Conservation (phyloP, 2,329 filamentous ascomycete species). For the Fusarium mexicanum region DNA sequence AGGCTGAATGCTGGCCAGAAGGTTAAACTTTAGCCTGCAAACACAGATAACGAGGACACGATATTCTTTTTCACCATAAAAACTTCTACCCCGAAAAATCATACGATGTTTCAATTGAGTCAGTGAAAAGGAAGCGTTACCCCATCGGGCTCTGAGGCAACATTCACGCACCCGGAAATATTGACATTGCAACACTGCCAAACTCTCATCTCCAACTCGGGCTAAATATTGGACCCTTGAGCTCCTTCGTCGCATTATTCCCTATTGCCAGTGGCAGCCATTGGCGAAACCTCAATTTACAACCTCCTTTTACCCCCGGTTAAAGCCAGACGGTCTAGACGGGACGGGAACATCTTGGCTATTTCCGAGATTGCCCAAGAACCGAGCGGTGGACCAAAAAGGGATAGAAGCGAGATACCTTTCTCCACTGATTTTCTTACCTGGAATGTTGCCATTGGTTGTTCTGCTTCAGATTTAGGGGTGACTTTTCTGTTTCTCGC, state of each 20-base stretch:
- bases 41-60: not conserved
- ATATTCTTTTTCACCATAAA: not conserved
- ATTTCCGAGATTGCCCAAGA: conserved; percentile 20
- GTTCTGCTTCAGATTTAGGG: conserved; percentile 10
- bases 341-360: not conserved
- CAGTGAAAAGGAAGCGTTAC: not conserved
- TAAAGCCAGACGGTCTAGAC: not conserved
- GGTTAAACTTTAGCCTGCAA: not conserved
- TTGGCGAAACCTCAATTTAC: not conserved
- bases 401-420: not conserved
- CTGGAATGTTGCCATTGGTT: conserved; percentile 2
- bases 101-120: not conserved
- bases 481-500: conserved; percentile 7
- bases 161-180: not conserved
- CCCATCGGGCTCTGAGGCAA: not conserved
- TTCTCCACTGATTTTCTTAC: conserved; percentile 1
- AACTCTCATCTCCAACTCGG: not conserved
- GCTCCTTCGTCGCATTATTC: not conserved
- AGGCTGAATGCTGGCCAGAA: not conserved
- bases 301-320: not conserved
- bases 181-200: not conserved
- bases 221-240: not conserved
- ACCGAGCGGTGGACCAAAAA: conserved; percentile 1
- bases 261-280: not conserved
- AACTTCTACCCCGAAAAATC: not conserved